phyloP scores from a whole-genome alignment of 179 eudicot genomes.

The Patellifolia procumbens region DNA sequence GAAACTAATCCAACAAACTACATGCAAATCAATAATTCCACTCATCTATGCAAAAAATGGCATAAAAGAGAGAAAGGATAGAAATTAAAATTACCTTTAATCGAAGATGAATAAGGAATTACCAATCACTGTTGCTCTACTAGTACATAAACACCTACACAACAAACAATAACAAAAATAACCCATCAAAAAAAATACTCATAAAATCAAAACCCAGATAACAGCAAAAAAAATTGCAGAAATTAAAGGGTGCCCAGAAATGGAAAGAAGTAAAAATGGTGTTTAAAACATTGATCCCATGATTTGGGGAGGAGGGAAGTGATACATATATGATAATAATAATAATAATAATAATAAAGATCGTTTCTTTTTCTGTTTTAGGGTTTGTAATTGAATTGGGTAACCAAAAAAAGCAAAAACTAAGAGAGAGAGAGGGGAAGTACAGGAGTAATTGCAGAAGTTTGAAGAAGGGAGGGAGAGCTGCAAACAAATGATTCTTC shows the following conservation, averaged over 20 bases:
- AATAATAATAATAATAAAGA: background rate
- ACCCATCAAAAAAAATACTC: slow-evolving; percentile 17
- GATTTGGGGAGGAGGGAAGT: slow-evolving; percentile 7
- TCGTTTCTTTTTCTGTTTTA: slow-evolving; percentile 21
- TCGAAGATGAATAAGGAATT: slow-evolving; percentile 10
- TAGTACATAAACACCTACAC: slow-evolving; percentile 22
- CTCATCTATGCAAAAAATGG: background rate
- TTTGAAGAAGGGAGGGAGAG: slow-evolving; percentile 22
- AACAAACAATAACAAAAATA: background rate
- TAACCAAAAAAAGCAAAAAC: background rate
- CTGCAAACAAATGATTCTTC: slow-evolving; percentile 23
- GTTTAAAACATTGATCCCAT: slow-evolving; percentile 21
- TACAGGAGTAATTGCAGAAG: slow-evolving; percentile 24
- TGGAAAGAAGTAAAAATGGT: background rate
- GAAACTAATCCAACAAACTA: slow-evolving; percentile 16
- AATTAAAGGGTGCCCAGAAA: slow-evolving; percentile 18
- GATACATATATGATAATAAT: background rate
- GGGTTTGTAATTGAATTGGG: slow-evolving; percentile 29
- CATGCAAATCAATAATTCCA: slow-evolving; percentile 23
- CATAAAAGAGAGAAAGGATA: background rate
- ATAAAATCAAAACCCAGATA: background rate
- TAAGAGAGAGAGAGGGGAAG: slow-evolving; percentile 10
- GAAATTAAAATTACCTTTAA: slow-evolving; percentile 27
- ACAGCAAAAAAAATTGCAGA: slow-evolving; percentile 16
- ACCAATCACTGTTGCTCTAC: background rate